A percentile compares a stretch with the other conserved stretches of the same genome.
Evolutionary conservation across 805 yeast species (phyloP).

Genomic region (Myxozyma melibiosi): DNA sequence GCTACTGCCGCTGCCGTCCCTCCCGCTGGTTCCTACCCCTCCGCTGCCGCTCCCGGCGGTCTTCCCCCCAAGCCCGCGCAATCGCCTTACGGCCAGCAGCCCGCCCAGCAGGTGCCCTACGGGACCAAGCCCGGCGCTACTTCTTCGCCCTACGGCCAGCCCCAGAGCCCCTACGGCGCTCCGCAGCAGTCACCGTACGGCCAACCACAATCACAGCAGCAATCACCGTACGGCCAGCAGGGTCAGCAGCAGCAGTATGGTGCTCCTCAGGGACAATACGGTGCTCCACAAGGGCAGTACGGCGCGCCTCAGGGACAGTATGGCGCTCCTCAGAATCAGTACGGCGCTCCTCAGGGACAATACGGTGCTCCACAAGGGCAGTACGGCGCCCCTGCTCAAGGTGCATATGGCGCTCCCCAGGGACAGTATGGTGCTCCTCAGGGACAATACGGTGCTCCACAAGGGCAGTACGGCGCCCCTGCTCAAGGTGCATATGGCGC

Average conservation of each 20-base stretch:
- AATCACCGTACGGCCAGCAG: constrained; percentile 7
- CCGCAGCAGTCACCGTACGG: constrained; percentile 23
- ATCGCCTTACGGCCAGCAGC: constrained; percentile 21
- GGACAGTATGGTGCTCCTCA: constrained; percentile 24
- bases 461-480: constrained; percentile 26
- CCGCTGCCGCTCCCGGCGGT: constrained; percentile 18
- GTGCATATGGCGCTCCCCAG: constrained; percentile 16
- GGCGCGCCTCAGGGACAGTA: constrained; percentile 22
- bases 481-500: constrained; percentile 21
- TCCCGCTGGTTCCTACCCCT: constrained; percentile 13
- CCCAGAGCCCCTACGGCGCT: constrained; percentile 7
- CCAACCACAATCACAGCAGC: constrained; percentile 7
- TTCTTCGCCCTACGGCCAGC: constrained; percentile 14
- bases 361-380: constrained; percentile 27
- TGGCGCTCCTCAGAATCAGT: constrained; percentile 25
- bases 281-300: constrained; percentile 13
- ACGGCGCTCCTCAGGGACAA: constrained; percentile 11
- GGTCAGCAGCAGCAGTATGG: constrained; percentile 19
- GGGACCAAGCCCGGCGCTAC: constrained; percentile 19
- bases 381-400: constrained; percentile 24
- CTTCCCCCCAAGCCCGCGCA: constrained; percentile 12
- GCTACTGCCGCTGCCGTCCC: constrained; percentile 5
- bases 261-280: constrained; percentile 19
- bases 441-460: constrained; percentile 18
- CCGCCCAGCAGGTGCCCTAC: constrained; percentile 18